Conservation (phyloP, 352 stramenopile species). For the Phytopythium delawarense region DNA sequence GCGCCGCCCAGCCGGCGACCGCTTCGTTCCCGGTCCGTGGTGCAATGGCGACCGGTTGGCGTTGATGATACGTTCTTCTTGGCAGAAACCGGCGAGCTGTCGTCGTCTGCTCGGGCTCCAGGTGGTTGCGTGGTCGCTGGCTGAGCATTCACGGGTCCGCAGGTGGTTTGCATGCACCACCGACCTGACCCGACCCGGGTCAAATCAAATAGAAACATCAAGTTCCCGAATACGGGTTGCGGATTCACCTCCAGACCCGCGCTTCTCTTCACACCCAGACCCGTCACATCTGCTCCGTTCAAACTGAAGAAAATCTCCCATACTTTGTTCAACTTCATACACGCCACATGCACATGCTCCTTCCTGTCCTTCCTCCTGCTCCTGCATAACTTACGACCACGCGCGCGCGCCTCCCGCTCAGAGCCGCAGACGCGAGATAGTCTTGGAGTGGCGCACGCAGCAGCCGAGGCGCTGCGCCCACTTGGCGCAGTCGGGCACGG, state of each 20-base stretch:
- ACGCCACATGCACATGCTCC: not conserved
- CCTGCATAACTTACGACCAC: not conserved
- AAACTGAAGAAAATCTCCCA: not conserved
- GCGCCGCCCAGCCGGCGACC: too few relatives aligned
- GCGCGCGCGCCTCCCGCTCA: not conserved
- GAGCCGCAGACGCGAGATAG: constrained; percentile 7
- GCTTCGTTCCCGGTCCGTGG: too few relatives aligned
- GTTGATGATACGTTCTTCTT: not conserved
- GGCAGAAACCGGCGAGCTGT: not conserved
- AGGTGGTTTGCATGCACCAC: not conserved
- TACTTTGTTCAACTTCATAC: not conserved
- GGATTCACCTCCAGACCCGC: not conserved
- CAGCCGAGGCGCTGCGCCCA: constrained; percentile 42
- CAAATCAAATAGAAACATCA: too few relatives aligned
- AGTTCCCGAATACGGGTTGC: not conserved
- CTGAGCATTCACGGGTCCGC: not conserved
- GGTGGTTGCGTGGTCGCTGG: not conserved
- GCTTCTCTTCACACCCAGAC: not conserved
- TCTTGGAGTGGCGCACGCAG: constrained; percentile 41
- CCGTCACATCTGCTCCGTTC: not conserved
- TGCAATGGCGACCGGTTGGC: too few relatives aligned
- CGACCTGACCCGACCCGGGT: not conserved
- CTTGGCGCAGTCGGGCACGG: constrained; percentile 34
- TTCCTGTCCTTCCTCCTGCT: not conserved
- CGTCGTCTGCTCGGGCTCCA: not conserved